Conservation (phyloP, 2,329 filamentous ascomycete species). For the Aureobasidium zeae region DNA sequence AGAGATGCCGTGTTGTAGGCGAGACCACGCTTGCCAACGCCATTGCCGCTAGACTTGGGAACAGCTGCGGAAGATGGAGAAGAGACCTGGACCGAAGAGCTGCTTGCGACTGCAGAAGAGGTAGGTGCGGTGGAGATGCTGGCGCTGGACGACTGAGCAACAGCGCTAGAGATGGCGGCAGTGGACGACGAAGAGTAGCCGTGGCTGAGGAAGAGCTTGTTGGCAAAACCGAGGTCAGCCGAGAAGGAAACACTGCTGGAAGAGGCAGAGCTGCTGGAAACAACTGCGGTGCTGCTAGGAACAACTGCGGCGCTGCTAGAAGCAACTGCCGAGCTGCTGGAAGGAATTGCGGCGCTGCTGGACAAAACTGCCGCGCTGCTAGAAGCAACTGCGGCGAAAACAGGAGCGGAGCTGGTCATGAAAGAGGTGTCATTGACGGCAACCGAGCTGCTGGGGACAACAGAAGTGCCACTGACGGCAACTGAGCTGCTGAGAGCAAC, state of each 20-base stretch:
- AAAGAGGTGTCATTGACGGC: not conserved
- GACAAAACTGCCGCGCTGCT: not conserved
- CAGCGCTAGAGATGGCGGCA: not conserved
- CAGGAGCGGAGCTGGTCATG: constrained; percentile 1
- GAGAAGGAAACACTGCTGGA: constrained; percentile 1
- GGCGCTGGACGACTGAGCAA: constrained; percentile 2
- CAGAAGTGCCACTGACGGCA: constrained; percentile 17
- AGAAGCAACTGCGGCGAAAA: not conserved
- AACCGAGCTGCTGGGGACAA: constrained; percentile 4
- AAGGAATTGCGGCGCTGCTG: constrained; percentile 18
- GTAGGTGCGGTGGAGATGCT: constrained; percentile 11
- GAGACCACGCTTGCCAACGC: constrained; percentile 53
- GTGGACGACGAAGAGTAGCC: not conserved
- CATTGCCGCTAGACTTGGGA: constrained; percentile 22
- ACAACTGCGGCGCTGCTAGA: not conserved
- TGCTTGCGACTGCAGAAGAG: constrained; percentile 11
- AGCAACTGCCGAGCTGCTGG: not conserved
- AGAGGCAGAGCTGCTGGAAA: constrained; percentile 2
- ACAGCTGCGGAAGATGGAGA: constrained; percentile 20
- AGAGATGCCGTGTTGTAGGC: constrained; percentile 55
- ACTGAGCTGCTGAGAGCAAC: not conserved
- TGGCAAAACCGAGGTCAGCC: not conserved
- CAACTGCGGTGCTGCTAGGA: constrained; percentile 18
- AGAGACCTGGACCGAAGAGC: constrained; percentile 20
- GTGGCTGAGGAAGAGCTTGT: constrained; percentile 5